Evolutionary conservation across 2,329 filamentous ascomycete genomes (phyloP), one percentile per base, ranked within the genome.

Genomic region (Raffaelea ambrosiae): DNA sequence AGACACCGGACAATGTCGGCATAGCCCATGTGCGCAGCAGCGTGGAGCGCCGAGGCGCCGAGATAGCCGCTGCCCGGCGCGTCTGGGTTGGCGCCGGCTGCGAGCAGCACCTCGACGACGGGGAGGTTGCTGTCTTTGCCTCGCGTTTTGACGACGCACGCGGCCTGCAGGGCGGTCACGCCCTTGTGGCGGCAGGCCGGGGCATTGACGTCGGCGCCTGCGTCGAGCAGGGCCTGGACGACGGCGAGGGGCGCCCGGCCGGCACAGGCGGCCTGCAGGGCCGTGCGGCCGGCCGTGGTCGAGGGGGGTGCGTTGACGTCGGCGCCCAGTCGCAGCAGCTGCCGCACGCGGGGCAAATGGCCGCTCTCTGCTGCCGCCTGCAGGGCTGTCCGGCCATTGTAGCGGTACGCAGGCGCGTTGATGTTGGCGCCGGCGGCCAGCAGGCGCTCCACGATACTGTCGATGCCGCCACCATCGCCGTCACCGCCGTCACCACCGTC

Each of bases 211-310:
- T 55, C 44, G 3, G 58, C 56, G 0, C 54, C 55, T 18, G 40
- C 46, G n/a, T 39, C 46, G 21, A 48, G 33, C 16, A 48, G 46
- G 10, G 5, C 13, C 19, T 19, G 21, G 9, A 35, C 56, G 11
- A 59, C 16, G 8, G 64, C 65, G 43, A 68, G 59, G 2, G 67
- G 60, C 1, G 55, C 54, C 2, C 63, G 61, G 1, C 59, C 63
- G 0, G 73, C 51, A 9, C 54, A 54, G n/a, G 64, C 64, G 3
- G 55, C 61, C 49, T 65, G 63, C 18, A 66, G 41, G 10, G 64
- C 59, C 14, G 62, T 66, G 43, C 63, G 57, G 10, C 57, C 57
- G 3, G 56, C 53, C 5, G 53, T 47, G 19, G 50, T 53, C 9
- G 41, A 48, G 35, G 55, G 44, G 7, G 52, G 51, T 50, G 61